Conservation (phyloP, 805 yeast species). For the Ogataea corticis region DNA sequence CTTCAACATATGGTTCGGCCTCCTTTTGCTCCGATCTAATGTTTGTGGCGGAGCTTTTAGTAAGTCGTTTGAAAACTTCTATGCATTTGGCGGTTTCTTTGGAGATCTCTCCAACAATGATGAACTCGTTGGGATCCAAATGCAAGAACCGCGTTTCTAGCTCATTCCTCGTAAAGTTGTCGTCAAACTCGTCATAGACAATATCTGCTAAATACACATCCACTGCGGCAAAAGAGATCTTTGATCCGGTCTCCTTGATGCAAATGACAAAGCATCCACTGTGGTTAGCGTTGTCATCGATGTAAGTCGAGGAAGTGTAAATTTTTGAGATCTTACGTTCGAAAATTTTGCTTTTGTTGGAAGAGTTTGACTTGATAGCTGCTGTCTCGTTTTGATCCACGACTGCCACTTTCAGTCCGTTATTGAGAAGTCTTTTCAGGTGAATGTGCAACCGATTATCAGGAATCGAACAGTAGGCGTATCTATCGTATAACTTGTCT, state of each 20-base stretch:
- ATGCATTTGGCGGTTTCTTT: slow-evolving; percentile 33
- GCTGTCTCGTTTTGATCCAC: slow-evolving; percentile 84
- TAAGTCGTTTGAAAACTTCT: slow-evolving; percentile 16
- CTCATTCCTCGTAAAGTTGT: slow-evolving; percentile 54
- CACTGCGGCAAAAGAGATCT: slow-evolving; percentile 55
- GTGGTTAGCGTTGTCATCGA: slow-evolving; percentile 42
- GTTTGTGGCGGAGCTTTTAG: slow-evolving; percentile 1
- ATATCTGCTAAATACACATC: slow-evolving; percentile 78
- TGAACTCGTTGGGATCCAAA: slow-evolving; percentile 74
- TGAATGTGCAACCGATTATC: slow-evolving; percentile 73
- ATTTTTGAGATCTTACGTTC: slow-evolving; percentile 67
- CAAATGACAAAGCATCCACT: slow-evolving; percentile 43
- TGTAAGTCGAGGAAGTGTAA: slow-evolving; percentile 81
- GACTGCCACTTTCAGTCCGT: slow-evolving; percentile 81
- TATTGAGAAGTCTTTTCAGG: slow-evolving; percentile 65
- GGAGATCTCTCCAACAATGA: slow-evolving; percentile 45
- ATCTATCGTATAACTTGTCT: slow-evolving; percentile 52
- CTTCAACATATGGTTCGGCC: slow-evolving; percentile 10
- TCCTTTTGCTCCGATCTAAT: slow-evolving; percentile 13
- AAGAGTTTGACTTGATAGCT: slow-evolving; percentile 58
- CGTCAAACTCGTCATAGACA: slow-evolving; percentile 68
- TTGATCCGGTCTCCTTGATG: slow-evolving; percentile 35
- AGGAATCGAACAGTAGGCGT: slow-evolving; percentile 88
- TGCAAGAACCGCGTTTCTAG: slow-evolving; percentile 74
- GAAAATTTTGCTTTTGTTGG: slow-evolving; percentile 60